Evolutionary conservation across 805 yeast genomes (phyloP), one percentile per base, ranked within the genome.

Genomic region (Teunomyces funiuensis): DNA sequence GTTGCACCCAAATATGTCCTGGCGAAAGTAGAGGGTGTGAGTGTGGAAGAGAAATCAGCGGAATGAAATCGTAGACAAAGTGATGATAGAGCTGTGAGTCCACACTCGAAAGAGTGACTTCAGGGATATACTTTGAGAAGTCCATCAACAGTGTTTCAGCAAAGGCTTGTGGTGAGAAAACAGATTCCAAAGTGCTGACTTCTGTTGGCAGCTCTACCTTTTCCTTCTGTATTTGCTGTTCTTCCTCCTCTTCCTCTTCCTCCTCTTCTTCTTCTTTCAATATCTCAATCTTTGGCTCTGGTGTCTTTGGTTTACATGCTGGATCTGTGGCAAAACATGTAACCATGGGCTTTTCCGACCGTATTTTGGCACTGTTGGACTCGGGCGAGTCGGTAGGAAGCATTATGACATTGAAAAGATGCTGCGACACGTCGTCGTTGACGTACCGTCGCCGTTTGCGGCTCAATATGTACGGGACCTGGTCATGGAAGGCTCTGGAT

Each of bases 1-100:
- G 50, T 54, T 87, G 89, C 27, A 49, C 47, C 47, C 50, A 51
- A 3, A 49, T 31, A 17, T 46, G 44, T 3, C 34, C 46, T 1
- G 55, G 55, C 5, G 50, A 33, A 19, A 51, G 46, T 20, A 42
- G 25, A 16, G 51, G 49, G 33, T 51, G 55, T 16, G 50, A 40
- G 10, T 43, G 46, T 8, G 52, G 55, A 6, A 51, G 46, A 5
- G 52, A 39, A 14, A 51, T 40, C 29, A 51, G 38, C 1, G 46
- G 49, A 7, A 51, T 38, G 26, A 51, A 51, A 15, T 44, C 39
- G 28, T 41, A 25, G 20, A 46, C 30, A 39, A 51, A 51, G 23
- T 39, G 41, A 26, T 49, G 40, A 42, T 42, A 44, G 15, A 51
- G 27, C 17, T 42, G 36, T 14, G 49, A 20, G 22, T 42, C 46